Base-by-base conservation (phyloP, 768 basidiomycete genomes). In the Dacryopinax spathularia region DNA sequence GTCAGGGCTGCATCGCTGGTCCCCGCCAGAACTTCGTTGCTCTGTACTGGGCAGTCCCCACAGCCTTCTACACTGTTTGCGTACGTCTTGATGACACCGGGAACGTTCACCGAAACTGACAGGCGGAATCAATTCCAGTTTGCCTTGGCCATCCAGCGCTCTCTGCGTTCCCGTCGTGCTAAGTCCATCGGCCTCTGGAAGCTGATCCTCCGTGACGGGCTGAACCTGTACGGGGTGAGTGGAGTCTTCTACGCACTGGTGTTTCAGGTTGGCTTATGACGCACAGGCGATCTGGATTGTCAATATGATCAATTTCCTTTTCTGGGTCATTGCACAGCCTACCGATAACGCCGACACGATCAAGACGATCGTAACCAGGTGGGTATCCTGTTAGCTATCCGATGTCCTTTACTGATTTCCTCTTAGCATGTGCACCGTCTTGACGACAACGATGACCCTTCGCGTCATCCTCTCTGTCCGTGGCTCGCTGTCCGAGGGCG, bases 1-100 rank as follows among this genome's bases (percentile, higher is more conserved):
- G 86, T 35, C 90, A 92, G 69, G 89, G 89, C 0, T 92, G 89
- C 74, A 91, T 92, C 65, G 88, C 89, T 3, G 89, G 88, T 33
- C 89, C 89, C 20, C 84, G 84, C 67, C 74, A 80, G 67, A 84
- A 81, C 73, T 91, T 89, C 89, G 87, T 91, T 60, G 89, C 84
- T 56, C 81, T 91, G 67, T 92, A 91, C 78, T 92, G 90, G 90
- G 73, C 87, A 6, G 81, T 82, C 0, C 85, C 88, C 29, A 89
- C 89, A 35, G 39, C 89, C 35, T 79, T 90, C 22, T 88, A 86
- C 75, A 81, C 81, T 22, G 79, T 75, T 44, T 84, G 87, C n/a
- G 83, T 89, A 73, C 64, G 81, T 70, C 7, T 67, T 69, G 72
- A 22, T 31, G 60, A 16, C 60, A 18, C 29, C 13, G 16, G 1